Conservation (phyloP, 139 green algal genomes). For the Parachlorella kessleri region DNA sequence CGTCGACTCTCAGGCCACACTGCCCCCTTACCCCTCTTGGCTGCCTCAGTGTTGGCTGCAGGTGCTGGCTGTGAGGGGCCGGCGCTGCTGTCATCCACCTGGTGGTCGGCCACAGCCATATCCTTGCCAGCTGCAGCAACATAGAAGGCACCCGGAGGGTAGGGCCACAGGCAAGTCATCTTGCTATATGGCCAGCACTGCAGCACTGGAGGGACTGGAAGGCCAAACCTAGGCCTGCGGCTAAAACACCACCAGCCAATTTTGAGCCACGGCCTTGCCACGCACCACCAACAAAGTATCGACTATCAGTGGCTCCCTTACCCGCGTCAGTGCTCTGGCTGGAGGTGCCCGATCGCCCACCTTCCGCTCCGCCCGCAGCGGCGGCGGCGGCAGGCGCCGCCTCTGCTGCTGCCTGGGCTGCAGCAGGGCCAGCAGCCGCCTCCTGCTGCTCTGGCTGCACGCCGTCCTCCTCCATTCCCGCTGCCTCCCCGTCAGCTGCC, state of each 20-base stretch:
- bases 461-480: constrained; percentile 8
- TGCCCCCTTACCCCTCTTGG: constrained; percentile 19
- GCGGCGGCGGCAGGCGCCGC: not conserved
- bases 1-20: not conserved
- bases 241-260: no score
- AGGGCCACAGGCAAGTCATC: no score
- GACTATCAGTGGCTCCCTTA: no score
- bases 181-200: no score
- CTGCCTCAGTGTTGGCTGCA: not conserved
- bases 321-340: constrained; percentile 11
- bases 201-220: no score
- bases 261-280: no score
- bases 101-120: constrained; percentile 14
- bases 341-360: not conserved
- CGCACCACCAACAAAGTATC: no score
- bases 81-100: not conserved
- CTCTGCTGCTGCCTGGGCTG: not conserved
- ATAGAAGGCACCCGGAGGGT: no score
- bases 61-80: not conserved
- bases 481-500: constrained; percentile 22
- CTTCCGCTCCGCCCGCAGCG: not conserved
- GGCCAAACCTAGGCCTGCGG: no score
- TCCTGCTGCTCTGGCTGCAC: constrained; percentile 23
- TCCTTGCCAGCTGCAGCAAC: not conserved
- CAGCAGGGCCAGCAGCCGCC: constrained; percentile 9